Evolutionary conservation across 2,329 filamentous ascomycete species (phyloP), one percentile per base, ranked within the genome.

Genomic region (Bipolaris victoriae): DNA sequence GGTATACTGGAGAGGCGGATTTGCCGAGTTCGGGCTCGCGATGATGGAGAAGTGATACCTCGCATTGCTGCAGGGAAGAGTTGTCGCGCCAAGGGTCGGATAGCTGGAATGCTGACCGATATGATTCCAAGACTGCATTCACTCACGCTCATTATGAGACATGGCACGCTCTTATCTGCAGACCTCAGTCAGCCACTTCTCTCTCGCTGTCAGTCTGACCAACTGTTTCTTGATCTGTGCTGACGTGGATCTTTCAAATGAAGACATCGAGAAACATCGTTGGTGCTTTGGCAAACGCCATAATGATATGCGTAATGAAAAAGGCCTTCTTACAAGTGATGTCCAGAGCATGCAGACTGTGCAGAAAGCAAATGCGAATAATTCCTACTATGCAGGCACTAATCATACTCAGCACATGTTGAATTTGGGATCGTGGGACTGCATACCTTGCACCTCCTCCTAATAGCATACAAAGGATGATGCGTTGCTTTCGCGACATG

Each of bases 101-200:
- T 62, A 31, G 70, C 43, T 15, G 69, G 66, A 6, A 71, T 67
- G 50, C 66, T 69, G 46, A 73, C 65, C 33, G 65, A 68, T 24
- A 70, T 64, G 45, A 73, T 73, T 4, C 67, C 69, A 2, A 73
- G 45, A 40, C 62, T 67, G 48, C 70, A 72, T 52, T 73, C 70
- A n/a, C 69, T 63, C 7, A 72, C 62, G 11, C 68, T 65, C 24
- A 71, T 46, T 16, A 67, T 66, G 5, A 72, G 64, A 20, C 53
- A 62, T 4, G 64, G 60, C 16, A 70, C 69, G 24, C 43, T 55
- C 52, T 62, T 16, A 47, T 64, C 69, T 72, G 45, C 13, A 29
- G 2, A 1, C 1, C 5, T 46, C 29, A 22, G 26, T 58, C 22
- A 58, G 55, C 20, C 13, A 7, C 4, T 47, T 7, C 18, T 29